Evolutionary conservation across 2,329 filamentous ascomycete species (phyloP), one percentile per base, ranked within the genome.

Genomic region (Helminthosporium solani): DNA sequence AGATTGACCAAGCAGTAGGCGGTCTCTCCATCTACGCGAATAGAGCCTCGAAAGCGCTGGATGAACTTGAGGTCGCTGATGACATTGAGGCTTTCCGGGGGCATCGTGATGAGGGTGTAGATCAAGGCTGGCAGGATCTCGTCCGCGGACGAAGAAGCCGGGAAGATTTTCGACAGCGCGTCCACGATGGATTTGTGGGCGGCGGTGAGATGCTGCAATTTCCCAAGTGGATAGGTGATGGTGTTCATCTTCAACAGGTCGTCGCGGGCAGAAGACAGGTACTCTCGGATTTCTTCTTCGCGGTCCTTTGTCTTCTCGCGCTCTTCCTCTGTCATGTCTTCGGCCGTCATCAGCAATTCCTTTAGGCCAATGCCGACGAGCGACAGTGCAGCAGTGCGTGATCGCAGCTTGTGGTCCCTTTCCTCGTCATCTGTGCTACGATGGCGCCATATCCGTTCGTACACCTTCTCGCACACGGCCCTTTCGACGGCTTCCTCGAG

Each of bases 101-200:
- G 86, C 35, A 91, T 86, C 2, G 90, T 96, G 65, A 99, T 95
- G 49, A 99, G 80, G 0, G 90, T 89, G 73, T 95, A 99, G 51
- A 99, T 99, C 52, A 99, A 79, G 70, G 95, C 96, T 0, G 94
- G 94, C 68, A 99, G 84, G 44, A 99, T 95, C 71, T 97, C 94
- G 65, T 99, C 94, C 2, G 94, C 94, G 1, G 94, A 97, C 1
- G 94, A 96, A 0, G 82, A 81, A 0, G 91, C 81, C 7, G 83
- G 81, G 44, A 85, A 79, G 16, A 85, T 72, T 43, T 81, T 78
- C 14, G 82, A 84, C 15, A 87, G 67, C 3, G 90, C 91, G 67
- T 97, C 92, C 39, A 99, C 94, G 53, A 99, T 97, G 54, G 85
- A 87, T 74, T 95, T 95, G 70, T 97, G 94, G 2, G 90, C 88